Evolutionary conservation across 2,329 filamentous ascomycete species (phyloP), one percentile per base, ranked within the genome.

Genomic region (Paramyrothecium sp.): DNA sequence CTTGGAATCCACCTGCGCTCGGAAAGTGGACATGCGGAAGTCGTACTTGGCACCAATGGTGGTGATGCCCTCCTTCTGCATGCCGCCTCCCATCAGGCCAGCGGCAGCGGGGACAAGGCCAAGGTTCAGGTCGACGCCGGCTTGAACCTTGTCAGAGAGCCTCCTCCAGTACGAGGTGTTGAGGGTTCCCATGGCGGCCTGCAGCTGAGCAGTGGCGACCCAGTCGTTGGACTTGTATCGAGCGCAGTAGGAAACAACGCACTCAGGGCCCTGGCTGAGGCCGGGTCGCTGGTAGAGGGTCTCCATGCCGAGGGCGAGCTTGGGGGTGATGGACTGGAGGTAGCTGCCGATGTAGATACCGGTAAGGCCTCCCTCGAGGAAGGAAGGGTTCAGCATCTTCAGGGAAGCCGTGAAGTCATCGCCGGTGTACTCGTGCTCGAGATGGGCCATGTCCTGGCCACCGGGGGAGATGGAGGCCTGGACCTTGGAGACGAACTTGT

Each of bases 1-100:
- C 73, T 91, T 88, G 69, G 92, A 96, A 78, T 99, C 95, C 67
- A 98, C 85, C 79, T 99, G 95, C 49, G 94, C 95, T 64, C 94
- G 88, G 87, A 97, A 97, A 53, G 92, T 95, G 56, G 91, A 95
- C 79, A 92, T 91, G 71, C 91, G 87, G 86, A 99, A 99, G 75
- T 97, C 94, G 78, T 99, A 99, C 79, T 99, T 99, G 73, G 92
- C 91, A 69, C 94, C 95, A 68, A 98, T 84, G 55, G 93, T 92
- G 55, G 96, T 93, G 60, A 91, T 84, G 56, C 95, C 95, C 75
- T 99, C 93, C 76, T 92, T 94, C 74, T 88, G 85, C 55, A 88
- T 73, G 51, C 87, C 87, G 59, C 83, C 86, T 68, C 91, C 91
- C 87, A 95, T 92, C 76, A 91, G 78, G 61, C 86, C 84, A 54